phyloP scores from a whole-genome alignment of 1,139 yeast genomes.

The Zygoascus hellenicus region DNA sequence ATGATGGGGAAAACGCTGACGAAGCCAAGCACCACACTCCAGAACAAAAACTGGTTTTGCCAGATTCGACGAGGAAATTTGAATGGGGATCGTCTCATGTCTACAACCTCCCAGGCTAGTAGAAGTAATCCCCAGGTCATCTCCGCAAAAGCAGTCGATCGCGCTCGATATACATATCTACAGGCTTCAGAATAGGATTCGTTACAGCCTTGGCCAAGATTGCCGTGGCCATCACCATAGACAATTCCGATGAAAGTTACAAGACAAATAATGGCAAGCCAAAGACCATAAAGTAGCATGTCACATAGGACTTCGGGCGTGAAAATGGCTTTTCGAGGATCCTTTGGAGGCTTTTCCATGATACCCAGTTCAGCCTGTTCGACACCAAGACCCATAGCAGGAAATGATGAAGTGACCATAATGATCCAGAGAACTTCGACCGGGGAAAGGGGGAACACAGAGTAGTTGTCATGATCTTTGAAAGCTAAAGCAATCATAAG shows the following conservation, averaged over 20 bases:
- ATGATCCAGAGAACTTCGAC: constrained; percentile 78
- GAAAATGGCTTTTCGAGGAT: constrained; percentile 53
- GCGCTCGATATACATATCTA: constrained; percentile 63
- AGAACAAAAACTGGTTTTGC: constrained; percentile 72
- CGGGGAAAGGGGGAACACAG: constrained; percentile 74
- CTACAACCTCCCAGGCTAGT: constrained; percentile 88
- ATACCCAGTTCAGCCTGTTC: constrained; percentile 63
- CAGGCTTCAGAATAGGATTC: constrained; percentile 44
- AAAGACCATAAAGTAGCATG: constrained; percentile 66
- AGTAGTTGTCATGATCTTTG: constrained; percentile 50
- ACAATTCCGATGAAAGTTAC: constrained; percentile 60
- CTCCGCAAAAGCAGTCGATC: constrained; percentile 76
- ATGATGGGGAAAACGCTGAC: constrained; percentile 74
- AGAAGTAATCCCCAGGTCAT: constrained; percentile 90
- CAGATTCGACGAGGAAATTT: constrained; percentile 42
- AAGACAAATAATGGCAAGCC: constrained; percentile 71
- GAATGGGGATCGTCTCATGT: constrained; percentile 67
- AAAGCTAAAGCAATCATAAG: constrained; percentile 69
- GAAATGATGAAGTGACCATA: constrained; percentile 74
- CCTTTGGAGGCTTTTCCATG: constrained; percentile 59
- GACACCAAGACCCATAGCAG: constrained; percentile 82
- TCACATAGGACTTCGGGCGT: constrained; percentile 68
- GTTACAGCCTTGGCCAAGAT: constrained; percentile 66
- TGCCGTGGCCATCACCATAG: constrained; percentile 56
- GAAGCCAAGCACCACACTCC: constrained; percentile 75